Conservation (phyloP, 495 filamentous ascomycete species). For the Penicillium daleae region DNA sequence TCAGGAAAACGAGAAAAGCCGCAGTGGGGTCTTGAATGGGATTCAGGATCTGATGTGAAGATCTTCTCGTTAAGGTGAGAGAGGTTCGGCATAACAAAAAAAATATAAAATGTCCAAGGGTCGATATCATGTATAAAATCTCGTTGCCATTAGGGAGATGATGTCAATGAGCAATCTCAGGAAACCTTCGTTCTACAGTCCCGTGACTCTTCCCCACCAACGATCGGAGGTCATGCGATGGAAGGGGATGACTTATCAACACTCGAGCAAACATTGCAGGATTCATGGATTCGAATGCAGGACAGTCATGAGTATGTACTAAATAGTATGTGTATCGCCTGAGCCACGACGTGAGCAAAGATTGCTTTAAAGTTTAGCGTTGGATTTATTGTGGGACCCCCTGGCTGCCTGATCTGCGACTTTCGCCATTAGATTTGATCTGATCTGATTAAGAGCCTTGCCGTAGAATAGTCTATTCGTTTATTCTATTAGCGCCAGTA, state of each 20-base stretch:
- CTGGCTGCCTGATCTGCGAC: background rate
- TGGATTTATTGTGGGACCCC: conserved; percentile 1
- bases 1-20: background rate
- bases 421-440: background rate
- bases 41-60: background rate
- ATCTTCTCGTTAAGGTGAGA: background rate
- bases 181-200: conserved; percentile 18
- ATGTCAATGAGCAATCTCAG: conserved; percentile 12
- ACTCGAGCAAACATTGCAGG: too few species aligned
- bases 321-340: background rate
- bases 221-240: background rate
- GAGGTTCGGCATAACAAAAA: background rate
- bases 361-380: background rate
- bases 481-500: background rate
- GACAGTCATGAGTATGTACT: background rate
- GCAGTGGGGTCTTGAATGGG: background rate
- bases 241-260: background rate
- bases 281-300: background rate
- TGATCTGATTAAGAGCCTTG: background rate
- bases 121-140: background rate
- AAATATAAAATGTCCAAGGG: background rate
- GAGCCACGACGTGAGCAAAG: background rate
- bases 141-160: background rate
- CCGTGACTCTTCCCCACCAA: conserved; percentile 19
- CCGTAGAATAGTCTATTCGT: background rate